Evolutionary conservation across 306 rosid species (phyloP).

Genomic region (Leucaena leucocephala): DNA sequence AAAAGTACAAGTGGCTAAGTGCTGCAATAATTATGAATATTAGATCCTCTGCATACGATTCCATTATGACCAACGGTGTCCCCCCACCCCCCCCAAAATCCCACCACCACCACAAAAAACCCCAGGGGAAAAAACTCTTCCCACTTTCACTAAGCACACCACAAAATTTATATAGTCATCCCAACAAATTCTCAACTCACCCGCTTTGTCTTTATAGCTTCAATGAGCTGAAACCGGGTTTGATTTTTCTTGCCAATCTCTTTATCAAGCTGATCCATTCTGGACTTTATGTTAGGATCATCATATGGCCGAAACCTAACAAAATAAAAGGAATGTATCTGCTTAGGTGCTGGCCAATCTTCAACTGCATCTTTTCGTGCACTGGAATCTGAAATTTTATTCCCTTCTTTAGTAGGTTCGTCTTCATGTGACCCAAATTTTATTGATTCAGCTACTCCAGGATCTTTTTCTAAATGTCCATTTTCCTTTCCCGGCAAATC

Average conservation of each 20-base stretch:
- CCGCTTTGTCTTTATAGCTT: conserved; percentile 84
- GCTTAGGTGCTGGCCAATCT: conserved; percentile 98
- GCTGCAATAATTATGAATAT: conserved; percentile 6
- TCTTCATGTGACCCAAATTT: conserved; percentile 90
- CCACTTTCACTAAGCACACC: neutral
- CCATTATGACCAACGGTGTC: neutral
- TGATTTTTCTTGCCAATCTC: conserved; percentile 76
- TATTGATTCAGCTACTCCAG: conserved; percentile 56
- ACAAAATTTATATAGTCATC: conserved; percentile 11
- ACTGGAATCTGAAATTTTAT: conserved; percentile 48
- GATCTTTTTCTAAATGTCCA: conserved; percentile 55
- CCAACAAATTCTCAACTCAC: conserved; percentile 56
- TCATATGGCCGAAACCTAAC: conserved; percentile 67
- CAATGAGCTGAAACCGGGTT: conserved; percentile 70
- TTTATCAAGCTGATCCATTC: conserved; percentile 62
- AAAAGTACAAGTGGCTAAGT: neutral
- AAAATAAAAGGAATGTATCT: conserved; percentile 72
- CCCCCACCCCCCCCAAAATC: too few species aligned
- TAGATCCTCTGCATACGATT: neutral
- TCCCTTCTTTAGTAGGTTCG: conserved; percentile 65
- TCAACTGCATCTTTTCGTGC: conserved; percentile 73
- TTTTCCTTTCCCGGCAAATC: conserved; percentile 58
- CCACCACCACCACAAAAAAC: too few species aligned
- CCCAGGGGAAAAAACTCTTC: neutral
- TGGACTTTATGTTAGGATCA: conserved; percentile 76